Base-by-base conservation (phyloP, 495 filamentous ascomycete species). In the Saxophila tyrrhenica region DNA sequence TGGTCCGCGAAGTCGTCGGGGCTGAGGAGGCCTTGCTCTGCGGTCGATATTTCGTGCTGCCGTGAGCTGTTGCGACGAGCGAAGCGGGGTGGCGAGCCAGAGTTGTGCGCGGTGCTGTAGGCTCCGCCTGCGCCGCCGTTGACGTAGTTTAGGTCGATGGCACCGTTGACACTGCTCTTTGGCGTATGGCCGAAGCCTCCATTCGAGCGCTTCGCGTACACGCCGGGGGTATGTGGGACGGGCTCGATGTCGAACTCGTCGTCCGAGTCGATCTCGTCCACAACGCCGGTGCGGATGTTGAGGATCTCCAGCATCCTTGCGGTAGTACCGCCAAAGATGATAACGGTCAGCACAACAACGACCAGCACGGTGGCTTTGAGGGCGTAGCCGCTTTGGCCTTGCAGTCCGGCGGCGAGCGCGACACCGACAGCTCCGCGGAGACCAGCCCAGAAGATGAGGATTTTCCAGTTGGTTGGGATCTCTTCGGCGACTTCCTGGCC, bases 201-300 rank as follows among this genome's bases (percentile, higher is more conserved):
- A 38, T 73, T 75, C 39, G 70, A 43, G 76, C 83, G 55, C 80
- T 78, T 56, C 77, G 78, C 67, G 65, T 86, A 92, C 8, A 83
- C 83, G 7, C 81, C 84, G 20, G 81, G 82, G 25, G 77, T 72
- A 22, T 39, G 48, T 2, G 32, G 54, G 52, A 88, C 79, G 39
- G 86, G 80, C 66, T 98, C 92, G 52, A 95, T 98, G 64, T 98
- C 92, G 60, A 98, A 98, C 64, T 98, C 92, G 66, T 98, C 92
- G 64, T 98, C 92, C 5, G 86, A 94, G 62, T 98, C 92, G 35
- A 94, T 79, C 67, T 98, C 92, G 61, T 98, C 92, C 1, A 95
- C 85, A 16, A 97, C 92, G 2, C 94, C 94, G 3, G 91, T 98
- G 55, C 86, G 78, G 58, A 98, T 97, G 13, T 86, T 85, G 39